Percentiles rank a stretch among this genome's conserved stretches.
These are phyloP conservation scores for Saccharomyces hybrid DNA, from an alignment of 1,139 yeast species.

Conservation along the genomic window DNA sequence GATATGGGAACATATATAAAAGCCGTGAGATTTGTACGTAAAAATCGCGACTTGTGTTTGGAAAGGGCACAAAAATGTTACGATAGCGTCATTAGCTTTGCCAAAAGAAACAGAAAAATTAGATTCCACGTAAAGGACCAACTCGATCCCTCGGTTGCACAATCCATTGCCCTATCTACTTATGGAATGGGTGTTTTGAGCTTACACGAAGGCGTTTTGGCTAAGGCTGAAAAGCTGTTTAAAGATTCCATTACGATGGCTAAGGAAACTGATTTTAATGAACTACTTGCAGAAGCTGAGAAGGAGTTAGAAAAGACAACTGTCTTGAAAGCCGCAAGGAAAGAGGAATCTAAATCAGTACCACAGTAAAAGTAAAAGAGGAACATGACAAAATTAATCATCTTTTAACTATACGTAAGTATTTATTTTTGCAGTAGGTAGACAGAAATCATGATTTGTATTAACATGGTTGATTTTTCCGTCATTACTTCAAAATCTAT, in stretches of 20 bases:
- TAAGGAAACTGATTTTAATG: conserved; percentile 58
- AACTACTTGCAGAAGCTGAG: conserved; percentile 59
- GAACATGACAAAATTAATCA: not conserved
- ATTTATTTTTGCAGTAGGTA: not conserved
- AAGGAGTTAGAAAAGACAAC: conserved; percentile 45
- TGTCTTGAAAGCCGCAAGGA: conserved; percentile 11
- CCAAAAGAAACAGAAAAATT: conserved; percentile 42
- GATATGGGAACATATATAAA: conserved; percentile 26
- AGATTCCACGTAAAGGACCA: conserved; percentile 34
- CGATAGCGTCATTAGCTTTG: conserved; percentile 48
- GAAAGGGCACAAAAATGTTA: conserved; percentile 42
- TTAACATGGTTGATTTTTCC: not conserved
- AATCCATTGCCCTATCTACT: conserved; percentile 70
- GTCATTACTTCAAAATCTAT: not conserved
- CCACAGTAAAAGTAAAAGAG: not conserved
- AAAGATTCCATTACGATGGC: conserved; percentile 70
- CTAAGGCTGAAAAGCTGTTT: conserved; percentile 51
- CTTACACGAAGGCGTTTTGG: conserved; percentile 39
- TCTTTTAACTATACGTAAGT: not conserved
- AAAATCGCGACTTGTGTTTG: conserved; percentile 38
- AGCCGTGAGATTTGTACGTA: conserved; percentile 19
- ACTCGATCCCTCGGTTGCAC: conserved; percentile 42
- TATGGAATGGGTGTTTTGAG: conserved; percentile 81
- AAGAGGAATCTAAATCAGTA: not conserved
- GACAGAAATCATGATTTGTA: not conserved